Conservation (phyloP, 305 asterid species). For the Fraxinus xanthoxyloides region DNA sequence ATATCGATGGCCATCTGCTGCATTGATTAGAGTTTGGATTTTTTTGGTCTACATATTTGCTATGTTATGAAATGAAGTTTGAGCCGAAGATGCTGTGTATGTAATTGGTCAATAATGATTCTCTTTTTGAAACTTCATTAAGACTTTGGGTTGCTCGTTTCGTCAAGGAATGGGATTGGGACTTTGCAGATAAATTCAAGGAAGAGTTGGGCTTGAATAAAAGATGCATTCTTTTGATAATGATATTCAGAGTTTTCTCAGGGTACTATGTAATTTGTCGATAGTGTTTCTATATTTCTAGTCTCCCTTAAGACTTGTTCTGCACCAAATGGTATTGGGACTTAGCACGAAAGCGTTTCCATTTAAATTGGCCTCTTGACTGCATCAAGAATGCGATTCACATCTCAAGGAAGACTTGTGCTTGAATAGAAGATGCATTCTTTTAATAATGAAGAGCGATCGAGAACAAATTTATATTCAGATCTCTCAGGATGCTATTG, state of each 20-base stretch:
- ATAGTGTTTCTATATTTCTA: neutral
- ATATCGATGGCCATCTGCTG: conserved; percentile 28
- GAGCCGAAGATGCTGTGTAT: conserved; percentile 21
- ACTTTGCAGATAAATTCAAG: neutral
- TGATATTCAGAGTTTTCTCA: neutral
- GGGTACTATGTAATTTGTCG: neutral
- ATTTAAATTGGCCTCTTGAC: neutral
- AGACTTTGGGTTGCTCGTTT: conserved; percentile 25
- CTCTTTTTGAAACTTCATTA: conserved; percentile 9
- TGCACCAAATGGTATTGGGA: neutral
- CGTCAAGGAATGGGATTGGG: conserved; percentile 6
- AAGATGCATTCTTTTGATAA: neutral
- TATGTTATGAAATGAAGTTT: neutral
- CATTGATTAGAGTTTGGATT: conserved; percentile 18
- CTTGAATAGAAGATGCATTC: neutral
- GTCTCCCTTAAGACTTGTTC: neutral
- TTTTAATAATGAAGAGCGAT: neutral
- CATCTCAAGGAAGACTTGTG: neutral
- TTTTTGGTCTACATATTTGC: conserved; percentile 8
- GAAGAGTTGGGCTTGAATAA: neutral
- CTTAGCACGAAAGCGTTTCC: neutral
- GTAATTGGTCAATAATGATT: conserved; percentile 16
- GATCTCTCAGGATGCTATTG: conserved; percentile 16
- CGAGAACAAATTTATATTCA: neutral
- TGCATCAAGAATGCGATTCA: neutral